Conservation (phyloP, 202 grass and related monocot species). For the Thinopyrum obtusiflorum region DNA sequence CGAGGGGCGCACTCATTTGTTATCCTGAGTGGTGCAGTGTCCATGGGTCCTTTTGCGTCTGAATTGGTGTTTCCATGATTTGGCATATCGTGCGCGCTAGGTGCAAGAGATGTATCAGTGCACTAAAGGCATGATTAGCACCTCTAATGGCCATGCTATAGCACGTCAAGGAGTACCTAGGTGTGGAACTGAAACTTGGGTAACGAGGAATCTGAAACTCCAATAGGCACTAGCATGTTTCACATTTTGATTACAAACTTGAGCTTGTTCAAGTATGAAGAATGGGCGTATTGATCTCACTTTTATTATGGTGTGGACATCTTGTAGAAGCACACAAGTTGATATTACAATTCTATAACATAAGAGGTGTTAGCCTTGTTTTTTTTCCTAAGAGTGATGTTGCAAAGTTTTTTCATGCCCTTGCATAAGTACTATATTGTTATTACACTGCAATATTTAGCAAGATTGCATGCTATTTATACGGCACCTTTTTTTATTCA, state of each 20-base stretch:
- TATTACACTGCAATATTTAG: too few relatives aligned
- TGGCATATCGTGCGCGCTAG: too few relatives aligned
- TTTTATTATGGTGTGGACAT: constrained; percentile 36
- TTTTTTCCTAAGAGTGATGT: too few relatives aligned
- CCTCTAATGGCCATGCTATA: not conserved
- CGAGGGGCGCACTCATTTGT: not conserved
- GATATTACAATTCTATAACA: constrained; percentile 57
- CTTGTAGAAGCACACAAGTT: constrained; percentile 63
- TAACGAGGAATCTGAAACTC: too few relatives aligned
- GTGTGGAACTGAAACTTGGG: too few relatives aligned
- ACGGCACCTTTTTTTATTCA: too few relatives aligned
- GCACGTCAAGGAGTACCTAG: too few relatives aligned
- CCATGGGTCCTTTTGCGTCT: not conserved
- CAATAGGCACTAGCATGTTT: too few relatives aligned
- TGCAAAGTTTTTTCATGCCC: too few relatives aligned
- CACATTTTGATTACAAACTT: too few relatives aligned
- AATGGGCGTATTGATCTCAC: not conserved
- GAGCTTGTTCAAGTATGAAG: not conserved
- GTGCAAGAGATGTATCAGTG: not conserved
- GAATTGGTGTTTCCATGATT: not conserved
- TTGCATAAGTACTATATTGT: too few relatives aligned
- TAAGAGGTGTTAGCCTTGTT: constrained; percentile 16
- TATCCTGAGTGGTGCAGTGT: not conserved
- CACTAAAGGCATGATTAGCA: not conserved
- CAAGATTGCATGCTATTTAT: too few relatives aligned